Base-by-base conservation (phyloP, 139 green algal species). In the Chlamydomonas applanata region DNA sequence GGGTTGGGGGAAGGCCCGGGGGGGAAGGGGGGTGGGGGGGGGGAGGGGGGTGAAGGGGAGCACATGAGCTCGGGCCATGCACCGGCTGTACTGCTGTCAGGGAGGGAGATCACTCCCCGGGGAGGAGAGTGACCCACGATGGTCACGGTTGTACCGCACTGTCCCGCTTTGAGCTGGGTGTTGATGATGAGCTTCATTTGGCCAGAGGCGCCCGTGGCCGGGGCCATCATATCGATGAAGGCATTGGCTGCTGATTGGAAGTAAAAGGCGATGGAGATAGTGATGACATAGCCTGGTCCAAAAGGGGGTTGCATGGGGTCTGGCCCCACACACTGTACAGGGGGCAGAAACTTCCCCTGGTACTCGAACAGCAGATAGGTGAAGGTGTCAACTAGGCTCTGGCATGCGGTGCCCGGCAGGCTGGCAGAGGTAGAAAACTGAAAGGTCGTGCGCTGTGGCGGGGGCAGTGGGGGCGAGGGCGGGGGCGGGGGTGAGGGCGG, bases 101-200 rank as follows among this genome's bases (percentile, higher is more conserved):
- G 67, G 27, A 73, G 25, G 45, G 44, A 22, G 44, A 73, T 73
- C 11, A 62, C n/a, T 16, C 67, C 67, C n/a, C 44, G 24, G 36
- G 67, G 67, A 24, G 67, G 25, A 3, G 44, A 45, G 67, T 73
- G 67, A 24, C 67, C 67, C 13, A 73, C 57, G 67, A 73, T 24
- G 44, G 67, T 73, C 32, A 73, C 45, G 67, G 56, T 73, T 13
- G 30, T 73, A 36, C 67, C 67, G 44, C 67, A 73, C 44, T 45
- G 59, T 4, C 59, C 59, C n/a, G 59, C 59, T 14, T 66, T n/a
- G 20, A 66, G 59, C 59, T 40, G 59, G 4, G 25, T 35, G n/a
- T 40, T 34, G n/a, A 66, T 34, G n/a, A 66, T 36, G 25, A 66
- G 25, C n/a, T 27, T n/a, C 59, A 66, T 66, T 27, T 66, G 59